Conservation (phyloP, 1,139 yeast species). For the Blastobotrys raffinosifermentans region DNA sequence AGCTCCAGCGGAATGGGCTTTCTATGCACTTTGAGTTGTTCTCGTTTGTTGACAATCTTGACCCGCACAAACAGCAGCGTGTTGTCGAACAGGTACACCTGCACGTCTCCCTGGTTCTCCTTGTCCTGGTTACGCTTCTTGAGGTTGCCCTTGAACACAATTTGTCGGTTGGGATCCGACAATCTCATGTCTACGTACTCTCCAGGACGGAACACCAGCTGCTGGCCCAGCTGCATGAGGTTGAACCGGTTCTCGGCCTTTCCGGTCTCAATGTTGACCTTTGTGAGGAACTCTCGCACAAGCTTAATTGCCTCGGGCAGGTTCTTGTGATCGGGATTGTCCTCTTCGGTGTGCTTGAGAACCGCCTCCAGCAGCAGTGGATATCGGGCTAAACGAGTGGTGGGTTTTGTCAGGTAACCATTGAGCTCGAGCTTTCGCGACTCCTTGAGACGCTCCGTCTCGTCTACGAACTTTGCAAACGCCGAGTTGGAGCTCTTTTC, state of each 20-base stretch:
- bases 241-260: conserved; percentile 91
- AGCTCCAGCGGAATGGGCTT: conserved; percentile 89
- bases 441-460: conserved; percentile 83
- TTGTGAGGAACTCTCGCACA: conserved; percentile 66
- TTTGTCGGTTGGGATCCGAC: conserved; percentile 71
- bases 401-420: conserved; percentile 91
- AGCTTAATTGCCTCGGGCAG: conserved; percentile 69
- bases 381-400: conserved; percentile 92
- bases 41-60: conserved; percentile 83
- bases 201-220: conserved; percentile 66
- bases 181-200: conserved; percentile 85
- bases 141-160: conserved; percentile 71
- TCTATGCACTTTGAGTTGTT: conserved; percentile 85
- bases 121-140: conserved; percentile 74
- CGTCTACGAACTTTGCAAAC: conserved; percentile 89
- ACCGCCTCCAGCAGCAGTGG: conserved; percentile 81
- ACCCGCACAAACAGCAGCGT: conserved; percentile 80
- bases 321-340: conserved; percentile 66
- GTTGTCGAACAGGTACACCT: conserved; percentile 81
- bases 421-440: conserved; percentile 86
- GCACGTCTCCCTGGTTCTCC: conserved; percentile 65
- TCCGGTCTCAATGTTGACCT: conserved; percentile 88
- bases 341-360: conserved; percentile 70
- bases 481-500: conserved; percentile 86
- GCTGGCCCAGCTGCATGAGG: conserved; percentile 77